These are phyloP conservation scores for Fusarium compactum DNA, from an alignment of 2,329 filamentous ascomycete species.

Conservation along the genomic window DNA sequence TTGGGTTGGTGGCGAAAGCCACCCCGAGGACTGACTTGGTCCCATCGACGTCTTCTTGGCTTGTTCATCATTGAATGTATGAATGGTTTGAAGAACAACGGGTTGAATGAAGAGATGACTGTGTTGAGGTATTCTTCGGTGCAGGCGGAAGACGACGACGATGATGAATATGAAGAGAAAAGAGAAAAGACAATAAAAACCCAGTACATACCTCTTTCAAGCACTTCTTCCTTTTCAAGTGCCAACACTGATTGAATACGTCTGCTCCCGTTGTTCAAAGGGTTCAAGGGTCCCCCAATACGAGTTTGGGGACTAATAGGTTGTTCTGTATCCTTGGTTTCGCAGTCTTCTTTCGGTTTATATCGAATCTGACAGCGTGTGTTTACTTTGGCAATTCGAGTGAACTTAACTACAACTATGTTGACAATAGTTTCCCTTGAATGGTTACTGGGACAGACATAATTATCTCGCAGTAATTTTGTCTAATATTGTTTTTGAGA, in stretches of 20 bases:
- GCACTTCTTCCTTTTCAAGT: neutral
- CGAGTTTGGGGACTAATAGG: conserved; percentile 29
- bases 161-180: neutral
- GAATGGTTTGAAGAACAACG: neutral
- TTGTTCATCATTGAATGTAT: conserved; percentile 6
- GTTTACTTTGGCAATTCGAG: conserved; percentile 6
- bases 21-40: conserved; percentile 37
- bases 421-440: neutral
- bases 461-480: neutral
- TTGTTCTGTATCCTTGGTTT: conserved; percentile 1
- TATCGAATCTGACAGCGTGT: conserved; percentile 9
- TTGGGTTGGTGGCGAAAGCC: conserved; percentile 50
- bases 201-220: conserved; percentile 22
- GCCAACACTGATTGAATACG: neutral
- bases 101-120: neutral
- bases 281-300: conserved; percentile 37
- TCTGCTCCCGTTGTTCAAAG: conserved; percentile 29
- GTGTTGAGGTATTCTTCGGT: neutral
- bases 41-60: conserved; percentile 19
- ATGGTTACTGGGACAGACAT: conserved; percentile 6
- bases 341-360: conserved; percentile 20
- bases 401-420: neutral
- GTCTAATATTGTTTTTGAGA: conserved; percentile 23
- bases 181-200: conserved; percentile 25
- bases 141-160: neutral